Evolutionary conservation across 495 filamentous ascomycete genomes (phyloP).

Genomic region (Lasiosphaeria hispida): DNA sequence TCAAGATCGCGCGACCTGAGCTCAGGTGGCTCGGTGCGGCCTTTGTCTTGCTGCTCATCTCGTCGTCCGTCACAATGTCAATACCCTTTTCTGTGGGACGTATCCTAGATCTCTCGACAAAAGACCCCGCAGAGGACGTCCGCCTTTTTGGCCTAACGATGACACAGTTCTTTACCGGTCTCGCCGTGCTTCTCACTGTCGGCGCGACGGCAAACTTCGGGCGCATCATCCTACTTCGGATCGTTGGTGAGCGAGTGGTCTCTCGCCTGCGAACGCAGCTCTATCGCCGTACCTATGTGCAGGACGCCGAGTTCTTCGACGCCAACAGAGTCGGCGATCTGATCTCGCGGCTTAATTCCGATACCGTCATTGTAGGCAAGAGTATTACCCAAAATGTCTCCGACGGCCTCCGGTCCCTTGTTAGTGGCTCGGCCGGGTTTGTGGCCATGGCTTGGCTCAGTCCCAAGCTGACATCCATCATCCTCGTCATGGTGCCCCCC

Average conservation of each 20-base stretch:
- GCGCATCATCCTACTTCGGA: slow-evolving; percentile 87
- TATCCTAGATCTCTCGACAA: slow-evolving; percentile 71
- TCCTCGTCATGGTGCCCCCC: slow-evolving; percentile 84
- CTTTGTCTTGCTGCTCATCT: slow-evolving; percentile 79
- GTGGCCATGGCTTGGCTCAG: slow-evolving; percentile 90
- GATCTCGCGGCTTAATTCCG: slow-evolving; percentile 90
- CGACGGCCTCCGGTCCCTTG: slow-evolving; percentile 82
- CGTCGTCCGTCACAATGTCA: slow-evolving; percentile 87
- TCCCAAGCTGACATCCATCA: slow-evolving; percentile 81
- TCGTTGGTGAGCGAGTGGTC: slow-evolving; percentile 93
- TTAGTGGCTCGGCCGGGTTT: slow-evolving; percentile 86
- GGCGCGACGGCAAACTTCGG: slow-evolving; percentile 77
- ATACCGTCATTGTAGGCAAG: slow-evolving; percentile 96
- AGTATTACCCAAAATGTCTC: slow-evolving; percentile 97
- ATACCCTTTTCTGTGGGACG: slow-evolving; percentile 95
- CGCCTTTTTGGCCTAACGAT: slow-evolving; percentile 35
- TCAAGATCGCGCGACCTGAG: slow-evolving; percentile 87
- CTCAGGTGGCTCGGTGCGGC: slow-evolving; percentile 72
- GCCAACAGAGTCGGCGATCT: slow-evolving; percentile 95
- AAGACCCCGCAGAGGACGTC: slow-evolving; percentile 32
- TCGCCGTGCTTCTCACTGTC: slow-evolving; percentile 37
- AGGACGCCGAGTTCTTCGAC: slow-evolving; percentile 98
- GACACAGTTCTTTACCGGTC: slow-evolving; percentile 39
- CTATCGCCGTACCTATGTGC: slow-evolving; percentile 84
- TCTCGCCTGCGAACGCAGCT: slow-evolving; percentile 83